Evolutionary conservation across 2,329 filamentous ascomycete genomes (phyloP), one percentile per base, ranked within the genome.

Genomic region (Stachybotrys elegans): DNA sequence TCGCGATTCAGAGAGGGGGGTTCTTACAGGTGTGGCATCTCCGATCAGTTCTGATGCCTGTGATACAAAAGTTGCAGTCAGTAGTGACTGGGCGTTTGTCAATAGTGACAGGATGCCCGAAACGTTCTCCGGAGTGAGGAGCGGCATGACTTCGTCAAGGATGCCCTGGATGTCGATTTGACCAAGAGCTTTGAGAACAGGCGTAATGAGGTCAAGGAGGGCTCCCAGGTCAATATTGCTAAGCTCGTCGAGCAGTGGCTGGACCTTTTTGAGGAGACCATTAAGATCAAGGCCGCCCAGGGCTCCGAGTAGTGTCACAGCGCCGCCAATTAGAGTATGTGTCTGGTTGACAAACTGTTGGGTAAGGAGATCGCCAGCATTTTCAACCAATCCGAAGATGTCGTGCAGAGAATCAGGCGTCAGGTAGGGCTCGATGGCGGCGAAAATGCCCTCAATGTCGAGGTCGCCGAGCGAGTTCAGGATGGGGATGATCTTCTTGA

Each of bases 41-140:
- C 60, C 64, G 51, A 71, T 71, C 25, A 72, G 53, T 44, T 71
- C 68, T 3, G 59, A 59, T 29, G 68, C 69, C 48, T 72, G 66
- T 17, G 60, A 57, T 6, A 72, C 65, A 49, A 72, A 72, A 1
- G 59, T 57, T 22, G 59, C 49, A 5, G 59, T 65, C 6, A 72
- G 50, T 13, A 72, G 52, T 20, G 52, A 46, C 43, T 66, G 61
- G 1, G 68, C 69, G 23, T 72, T 70, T 21, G 54, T 57, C 5
- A 71, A 48, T 5, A 71, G 54, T 4, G 36, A 52, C 16, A 69
- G 43, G 14, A 72, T 51, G 22, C 59, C 60, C 51, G 63, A 63
- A 22, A 70, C 54, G 3, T 58, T 62, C 14, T 55, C 48, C 5
- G 67, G 67, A 4, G 67, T 71, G 32, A 71, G 60, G 25, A 72